These are phyloP conservation scores for Coemansia sp. DNA, from an alignment of 192 early-diverging fungal genomes.

Conservation along the genomic window DNA sequence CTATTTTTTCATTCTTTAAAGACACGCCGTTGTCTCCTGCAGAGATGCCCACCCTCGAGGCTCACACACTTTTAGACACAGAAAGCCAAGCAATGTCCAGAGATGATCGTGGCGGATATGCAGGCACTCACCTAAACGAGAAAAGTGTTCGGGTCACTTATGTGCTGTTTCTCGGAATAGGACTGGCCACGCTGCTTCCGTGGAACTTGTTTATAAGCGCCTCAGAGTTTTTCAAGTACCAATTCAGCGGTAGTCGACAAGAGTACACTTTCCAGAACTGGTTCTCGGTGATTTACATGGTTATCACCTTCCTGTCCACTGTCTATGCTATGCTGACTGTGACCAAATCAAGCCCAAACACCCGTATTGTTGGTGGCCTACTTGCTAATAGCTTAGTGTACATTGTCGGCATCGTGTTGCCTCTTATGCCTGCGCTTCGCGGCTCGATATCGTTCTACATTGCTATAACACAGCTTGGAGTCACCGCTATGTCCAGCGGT, in stretches of 20 bases:
- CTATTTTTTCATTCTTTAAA: background rate
- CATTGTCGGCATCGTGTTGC: slow-evolving; percentile 56
- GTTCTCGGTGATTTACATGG: slow-evolving; percentile 67
- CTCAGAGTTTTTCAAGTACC: slow-evolving; percentile 66
- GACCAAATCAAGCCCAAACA: slow-evolving; percentile 36
- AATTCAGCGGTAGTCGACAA: slow-evolving; percentile 62
- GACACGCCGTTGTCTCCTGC: background rate
- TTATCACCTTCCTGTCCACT: slow-evolving; percentile 60
- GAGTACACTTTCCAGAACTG: slow-evolving; percentile 73
- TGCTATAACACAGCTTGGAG: slow-evolving; percentile 57
- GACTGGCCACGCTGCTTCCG: slow-evolving; percentile 72
- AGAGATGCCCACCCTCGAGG: background rate
- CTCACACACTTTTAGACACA: background rate
- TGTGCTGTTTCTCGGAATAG: slow-evolving; percentile 69
- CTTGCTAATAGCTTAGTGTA: slow-evolving; percentile 55
- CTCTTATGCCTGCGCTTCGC: slow-evolving; percentile 48
- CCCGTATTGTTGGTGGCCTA: slow-evolving; percentile 53
- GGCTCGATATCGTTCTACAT: slow-evolving; percentile 66
- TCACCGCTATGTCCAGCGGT: slow-evolving; percentile 62
- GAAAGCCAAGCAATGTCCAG: background rate
- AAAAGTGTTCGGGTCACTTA: slow-evolving; percentile 48
- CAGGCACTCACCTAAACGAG: background rate
- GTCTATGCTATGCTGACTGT: slow-evolving; percentile 54
- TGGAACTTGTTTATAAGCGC: slow-evolving; percentile 86
- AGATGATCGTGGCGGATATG: background rate